A percentile compares a stretch with the other conserved stretches of the same genome.
Conservation (phyloP, 2,329 filamentous ascomycete genomes). For the Aphanoascus verrucosus region DNA sequence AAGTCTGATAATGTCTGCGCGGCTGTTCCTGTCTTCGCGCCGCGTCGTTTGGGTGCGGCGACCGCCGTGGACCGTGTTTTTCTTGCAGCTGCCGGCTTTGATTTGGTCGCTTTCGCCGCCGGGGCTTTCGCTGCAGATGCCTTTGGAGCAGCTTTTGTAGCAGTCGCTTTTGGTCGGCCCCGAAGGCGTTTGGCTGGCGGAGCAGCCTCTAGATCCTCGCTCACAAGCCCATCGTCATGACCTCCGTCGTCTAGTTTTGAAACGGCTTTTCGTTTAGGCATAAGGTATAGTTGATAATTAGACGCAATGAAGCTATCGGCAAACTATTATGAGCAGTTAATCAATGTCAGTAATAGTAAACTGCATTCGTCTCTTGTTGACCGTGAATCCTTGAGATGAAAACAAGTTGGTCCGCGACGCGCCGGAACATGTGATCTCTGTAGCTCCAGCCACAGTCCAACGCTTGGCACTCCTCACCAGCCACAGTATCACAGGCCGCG, state of each 20-base stretch:
- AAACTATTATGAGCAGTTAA: too few relatives aligned
- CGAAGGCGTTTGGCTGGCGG: conserved; percentile 29
- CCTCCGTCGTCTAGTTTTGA: conserved; percentile 40
- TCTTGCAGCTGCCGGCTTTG: conserved; percentile 21
- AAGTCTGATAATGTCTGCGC: conserved; percentile 15
- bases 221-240: conserved; percentile 26
- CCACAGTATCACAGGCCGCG: conserved; percentile 2
- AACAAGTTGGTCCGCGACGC: neutral
- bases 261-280: conserved; percentile 34
- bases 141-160: too few relatives aligned
- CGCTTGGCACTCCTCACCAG: neutral
- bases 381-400: too few relatives aligned
- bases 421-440: neutral
- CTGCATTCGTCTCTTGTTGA: neutral
- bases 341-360: too few relatives aligned
- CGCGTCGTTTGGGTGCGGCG: conserved; percentile 17
- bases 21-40: conserved; percentile 22
- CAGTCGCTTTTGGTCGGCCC: conserved; percentile 28
- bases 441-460: conserved; percentile 5
- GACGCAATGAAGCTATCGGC: too few relatives aligned
- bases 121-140: conserved; percentile 21
- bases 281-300: conserved; percentile 11
- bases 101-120: conserved; percentile 39
- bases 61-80: conserved; percentile 22
- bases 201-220: conserved; percentile 25